These are phyloP conservation scores for Grammothele lineata DNA, from an alignment of 768 basidiomycete genomes.

Conservation along the genomic window DNA sequence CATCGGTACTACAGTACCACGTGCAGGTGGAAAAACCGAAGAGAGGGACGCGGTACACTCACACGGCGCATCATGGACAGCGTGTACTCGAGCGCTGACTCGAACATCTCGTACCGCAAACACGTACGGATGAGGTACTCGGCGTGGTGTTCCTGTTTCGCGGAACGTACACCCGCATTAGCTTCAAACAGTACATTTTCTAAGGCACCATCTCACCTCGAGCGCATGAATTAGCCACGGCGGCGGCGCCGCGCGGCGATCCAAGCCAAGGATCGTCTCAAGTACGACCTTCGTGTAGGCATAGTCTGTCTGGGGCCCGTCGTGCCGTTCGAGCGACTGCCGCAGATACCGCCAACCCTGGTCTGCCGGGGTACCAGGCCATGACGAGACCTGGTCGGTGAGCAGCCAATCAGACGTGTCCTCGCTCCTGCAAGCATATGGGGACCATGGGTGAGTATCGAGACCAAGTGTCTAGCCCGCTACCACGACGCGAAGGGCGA, in stretches of 20 bases:
- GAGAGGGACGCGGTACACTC: constrained; percentile 22
- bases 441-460: constrained; percentile 5
- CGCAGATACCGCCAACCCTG: constrained; percentile 89
- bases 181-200: too few species aligned
- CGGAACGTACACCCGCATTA: too few species aligned
- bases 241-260: constrained; percentile 60
- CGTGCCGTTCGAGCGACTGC: constrained; percentile 72
- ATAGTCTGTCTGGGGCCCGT: constrained; percentile 64
- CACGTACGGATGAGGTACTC: constrained; percentile 80
- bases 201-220: constrained; percentile 42
- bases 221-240: constrained; percentile 80
- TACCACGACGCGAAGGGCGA: too few species aligned
- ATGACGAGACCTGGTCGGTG: constrained; percentile 73
- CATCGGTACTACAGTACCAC: too few species aligned
- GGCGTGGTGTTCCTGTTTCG: constrained; percentile 59
- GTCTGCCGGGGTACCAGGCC: constrained; percentile 77
- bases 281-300: constrained; percentile 73
- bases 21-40: background rate
- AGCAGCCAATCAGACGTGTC: constrained; percentile 80
- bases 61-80: constrained; percentile 73
- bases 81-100: constrained; percentile 71
- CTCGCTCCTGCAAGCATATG: constrained; percentile 47
- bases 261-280: constrained; percentile 70
- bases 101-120: constrained; percentile 75
- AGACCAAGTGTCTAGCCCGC: too few species aligned